A percentile compares a stretch with the other conserved stretches of the same genome.
Evolutionary conservation across 2,329 filamentous ascomycete species (phyloP).

Genomic region (Sporothrix protearum): DNA sequence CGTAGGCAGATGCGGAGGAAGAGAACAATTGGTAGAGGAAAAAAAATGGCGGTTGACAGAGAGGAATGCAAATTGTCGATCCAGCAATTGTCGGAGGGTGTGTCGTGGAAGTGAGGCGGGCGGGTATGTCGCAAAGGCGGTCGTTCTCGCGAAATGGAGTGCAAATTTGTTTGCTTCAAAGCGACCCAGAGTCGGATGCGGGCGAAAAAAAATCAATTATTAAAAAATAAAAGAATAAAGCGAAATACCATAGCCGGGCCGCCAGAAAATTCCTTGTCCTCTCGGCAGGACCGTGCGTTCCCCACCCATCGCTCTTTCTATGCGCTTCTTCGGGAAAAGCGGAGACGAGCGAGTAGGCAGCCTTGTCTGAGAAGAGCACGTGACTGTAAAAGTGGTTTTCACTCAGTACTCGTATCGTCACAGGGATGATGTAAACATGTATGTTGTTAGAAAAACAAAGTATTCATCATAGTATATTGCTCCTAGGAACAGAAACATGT

Average conservation of each 20-base stretch:
- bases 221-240: conserved; percentile 10
- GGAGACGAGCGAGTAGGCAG: neutral
- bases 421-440: too few species aligned
- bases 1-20: neutral
- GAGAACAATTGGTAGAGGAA: neutral
- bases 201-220: conserved; percentile 12
- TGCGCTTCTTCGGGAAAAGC: conserved; percentile 15
- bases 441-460: neutral
- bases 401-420: neutral
- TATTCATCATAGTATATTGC: too few species aligned
- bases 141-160: conserved; percentile 11
- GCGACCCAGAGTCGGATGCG: neutral
- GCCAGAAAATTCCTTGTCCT: conserved; percentile 12
- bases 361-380: neutral
- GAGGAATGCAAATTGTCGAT: neutral
- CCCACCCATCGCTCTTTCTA: conserved; percentile 1
- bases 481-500: too few species aligned
- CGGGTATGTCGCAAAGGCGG: conserved; percentile 1
- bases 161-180: conserved; percentile 20
- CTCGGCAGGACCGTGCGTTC: conserved; percentile 25
- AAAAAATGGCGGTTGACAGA: neutral
- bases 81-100: neutral
- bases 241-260: conserved; percentile 19
- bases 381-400: neutral
- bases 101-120: neutral